phyloP scores from a whole-genome alignment of 169 alveolate genomes.

The Plasmodium berghei region DNA sequence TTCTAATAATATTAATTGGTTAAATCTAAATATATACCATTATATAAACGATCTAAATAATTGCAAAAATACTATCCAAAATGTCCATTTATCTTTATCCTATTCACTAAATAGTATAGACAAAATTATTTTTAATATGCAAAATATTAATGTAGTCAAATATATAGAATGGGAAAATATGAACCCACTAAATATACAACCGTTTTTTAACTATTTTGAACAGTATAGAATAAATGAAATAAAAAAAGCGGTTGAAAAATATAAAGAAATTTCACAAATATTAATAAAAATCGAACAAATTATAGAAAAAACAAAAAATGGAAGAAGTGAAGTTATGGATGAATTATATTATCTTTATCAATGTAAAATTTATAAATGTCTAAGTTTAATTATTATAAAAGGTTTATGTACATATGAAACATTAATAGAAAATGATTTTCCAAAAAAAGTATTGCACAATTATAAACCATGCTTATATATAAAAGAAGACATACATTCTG shows the following conservation, averaged over 20 bases:
- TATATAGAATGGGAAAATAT: slow-evolving; percentile 56
- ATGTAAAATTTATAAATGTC: slow-evolving; percentile 71
- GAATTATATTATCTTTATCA: slow-evolving; percentile 67
- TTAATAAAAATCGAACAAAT: slow-evolving; percentile 76
- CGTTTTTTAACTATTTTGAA: slow-evolving; percentile 72
- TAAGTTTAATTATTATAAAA: slow-evolving; percentile 63
- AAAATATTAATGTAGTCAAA: slow-evolving; percentile 51
- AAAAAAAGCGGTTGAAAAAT: slow-evolving; percentile 28
- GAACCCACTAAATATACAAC: slow-evolving; percentile 74
- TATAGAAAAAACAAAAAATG: slow-evolving; percentile 68
- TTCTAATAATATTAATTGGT: slow-evolving; percentile 68
- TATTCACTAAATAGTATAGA: slow-evolving; percentile 68
- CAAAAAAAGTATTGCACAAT: slow-evolving; percentile 29
- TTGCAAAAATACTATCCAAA: slow-evolving; percentile 52
- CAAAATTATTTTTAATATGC: slow-evolving; percentile 70
- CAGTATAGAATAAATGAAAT: slow-evolving; percentile 62
- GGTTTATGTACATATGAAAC: slow-evolving; percentile 72
- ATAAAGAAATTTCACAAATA: slow-evolving; percentile 72
- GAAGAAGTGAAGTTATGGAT: slow-evolving; percentile 74
- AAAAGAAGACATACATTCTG: slow-evolving; percentile 72
- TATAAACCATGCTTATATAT: slow-evolving; percentile 71
- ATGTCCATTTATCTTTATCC: slow-evolving; percentile 49
- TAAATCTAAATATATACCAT: slow-evolving; percentile 62
- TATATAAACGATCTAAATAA: slow-evolving; percentile 67
- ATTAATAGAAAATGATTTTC: slow-evolving; percentile 69